Base-by-base conservation (phyloP, 2,329 filamentous ascomycete genomes). In the Pestalotiopsis sp. region DNA sequence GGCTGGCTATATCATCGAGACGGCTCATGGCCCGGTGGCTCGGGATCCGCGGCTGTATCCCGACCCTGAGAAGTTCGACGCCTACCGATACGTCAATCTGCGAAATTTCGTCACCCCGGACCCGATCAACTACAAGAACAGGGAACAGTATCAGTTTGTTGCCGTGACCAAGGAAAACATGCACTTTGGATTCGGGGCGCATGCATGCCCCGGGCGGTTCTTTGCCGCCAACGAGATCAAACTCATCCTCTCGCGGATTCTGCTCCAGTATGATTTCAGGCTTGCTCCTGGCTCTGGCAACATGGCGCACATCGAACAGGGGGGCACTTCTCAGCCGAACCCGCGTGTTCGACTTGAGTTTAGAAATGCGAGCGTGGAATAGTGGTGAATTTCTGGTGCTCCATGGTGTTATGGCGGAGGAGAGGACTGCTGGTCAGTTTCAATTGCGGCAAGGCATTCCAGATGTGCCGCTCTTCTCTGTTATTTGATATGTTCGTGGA, bases 201-300 rank as follows among this genome's bases (percentile, higher is more conserved):
- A 84, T 68, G 80, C 82, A 1, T 74, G 74, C 67, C 81, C 80
- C 0, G 82, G 82, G 0, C 76, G 82, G 0, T 84, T 83, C 76
- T 84, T 84, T 62, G 82, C 82, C 3, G 76, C 79, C 23, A 80
- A 83, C 65, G 80, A 83, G 74, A 81, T 84, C 73, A 84, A 84
- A 74, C 73, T 83, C 69, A 80, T 83, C 56, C 62, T 84, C 20
- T 80, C 78, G 6, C 76, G 78, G 27, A 72, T 81, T 9, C 71
- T 84, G 67, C 79, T 83, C 4, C 81, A 76, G 7, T 82, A 82
- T 65, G 80, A 84, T n/a, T 58, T 80, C n/a, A 72, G 70, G 52
- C 31, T 36, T 36, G 6, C 31, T 36, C 31, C 7, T 36, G 31
- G 31, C 31, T 36, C 31, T 36, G 31, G 31, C 9, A 36, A 36